Evolutionary conservation across 305 asterid species (phyloP).

Genomic region (Solanum hybrid): DNA sequence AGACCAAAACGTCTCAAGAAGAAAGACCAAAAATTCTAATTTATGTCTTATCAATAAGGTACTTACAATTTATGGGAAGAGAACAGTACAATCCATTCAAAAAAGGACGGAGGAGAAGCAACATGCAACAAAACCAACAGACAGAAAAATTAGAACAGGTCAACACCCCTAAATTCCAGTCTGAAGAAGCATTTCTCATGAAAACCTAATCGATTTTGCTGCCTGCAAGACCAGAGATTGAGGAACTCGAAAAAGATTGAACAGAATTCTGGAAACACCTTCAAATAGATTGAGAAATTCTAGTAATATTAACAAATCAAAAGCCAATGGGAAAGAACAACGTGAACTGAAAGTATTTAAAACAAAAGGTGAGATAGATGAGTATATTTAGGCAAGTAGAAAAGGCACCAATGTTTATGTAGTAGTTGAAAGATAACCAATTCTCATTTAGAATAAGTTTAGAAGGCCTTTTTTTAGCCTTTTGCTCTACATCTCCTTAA

Average conservation of each 20-base stretch:
- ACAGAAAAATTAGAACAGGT: neutral
- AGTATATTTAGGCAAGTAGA: neutral
- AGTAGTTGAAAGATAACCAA: neutral
- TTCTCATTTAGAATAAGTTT: neutral
- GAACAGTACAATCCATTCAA: neutral
- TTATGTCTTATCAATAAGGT: neutral
- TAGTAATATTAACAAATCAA: neutral
- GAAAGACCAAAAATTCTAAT: neutral
- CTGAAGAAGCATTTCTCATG: neutral
- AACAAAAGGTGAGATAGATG: neutral
- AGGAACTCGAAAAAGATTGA: neutral
- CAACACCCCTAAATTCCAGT: neutral
- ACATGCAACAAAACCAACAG: neutral
- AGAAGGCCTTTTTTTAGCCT: neutral
- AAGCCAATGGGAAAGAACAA: neutral
- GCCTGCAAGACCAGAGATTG: neutral
- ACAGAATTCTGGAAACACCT: neutral
- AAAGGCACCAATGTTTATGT: neutral
- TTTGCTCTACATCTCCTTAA: neutral
- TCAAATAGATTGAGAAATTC: neutral
- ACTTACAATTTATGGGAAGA: neutral
- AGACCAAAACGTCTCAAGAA: neutral
- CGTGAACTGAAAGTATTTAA: neutral
- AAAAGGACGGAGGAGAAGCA: neutral
- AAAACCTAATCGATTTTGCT: neutral